phyloP scores from a whole-genome alignment of 768 basidiomycete species.

The Lepiota brunneoincarnata region DNA sequence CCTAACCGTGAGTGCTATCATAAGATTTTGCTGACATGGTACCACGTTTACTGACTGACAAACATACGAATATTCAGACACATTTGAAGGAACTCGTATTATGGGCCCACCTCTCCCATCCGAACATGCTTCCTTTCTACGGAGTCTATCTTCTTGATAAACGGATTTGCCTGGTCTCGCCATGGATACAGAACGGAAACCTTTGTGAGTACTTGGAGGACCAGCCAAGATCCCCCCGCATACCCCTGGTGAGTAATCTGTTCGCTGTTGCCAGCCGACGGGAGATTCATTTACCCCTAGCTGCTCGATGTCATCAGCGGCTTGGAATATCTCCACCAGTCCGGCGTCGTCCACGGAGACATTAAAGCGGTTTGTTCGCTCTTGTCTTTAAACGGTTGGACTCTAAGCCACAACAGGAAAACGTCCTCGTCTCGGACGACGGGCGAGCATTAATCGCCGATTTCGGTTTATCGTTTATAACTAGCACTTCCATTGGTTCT shows the following conservation, averaged over 20 bases:
- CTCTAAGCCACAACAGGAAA: not conserved
- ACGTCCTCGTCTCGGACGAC: not conserved
- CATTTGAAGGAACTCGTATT: constrained; percentile 24
- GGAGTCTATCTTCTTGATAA: constrained; percentile 22
- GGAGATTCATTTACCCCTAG: too few relatives aligned
- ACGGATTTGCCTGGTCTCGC: constrained; percentile 17
- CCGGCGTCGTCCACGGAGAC: not conserved
- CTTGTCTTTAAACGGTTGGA: not conserved
- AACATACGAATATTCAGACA: not conserved
- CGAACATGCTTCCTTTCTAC: constrained; percentile 33
- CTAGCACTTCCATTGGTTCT: not conserved
- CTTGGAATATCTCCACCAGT: not conserved
- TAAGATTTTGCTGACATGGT: too few relatives aligned
- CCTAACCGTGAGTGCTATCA: not conserved
- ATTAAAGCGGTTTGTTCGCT: not conserved
- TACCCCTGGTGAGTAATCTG: constrained; percentile 13
- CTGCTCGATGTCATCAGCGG: not conserved
- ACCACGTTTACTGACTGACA: not conserved
- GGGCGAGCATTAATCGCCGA: not conserved
- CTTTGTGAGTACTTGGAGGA: constrained; percentile 13
- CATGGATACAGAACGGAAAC: constrained; percentile 20
- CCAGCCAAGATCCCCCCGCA: constrained; percentile 8
- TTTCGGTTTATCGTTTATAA: constrained; percentile 4
- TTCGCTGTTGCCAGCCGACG: not conserved
- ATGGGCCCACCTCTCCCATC: constrained; percentile 31